These are phyloP conservation scores for Ramalina intermedia DNA, from an alignment of 495 filamentous ascomycete genomes.

Conservation along the genomic window DNA sequence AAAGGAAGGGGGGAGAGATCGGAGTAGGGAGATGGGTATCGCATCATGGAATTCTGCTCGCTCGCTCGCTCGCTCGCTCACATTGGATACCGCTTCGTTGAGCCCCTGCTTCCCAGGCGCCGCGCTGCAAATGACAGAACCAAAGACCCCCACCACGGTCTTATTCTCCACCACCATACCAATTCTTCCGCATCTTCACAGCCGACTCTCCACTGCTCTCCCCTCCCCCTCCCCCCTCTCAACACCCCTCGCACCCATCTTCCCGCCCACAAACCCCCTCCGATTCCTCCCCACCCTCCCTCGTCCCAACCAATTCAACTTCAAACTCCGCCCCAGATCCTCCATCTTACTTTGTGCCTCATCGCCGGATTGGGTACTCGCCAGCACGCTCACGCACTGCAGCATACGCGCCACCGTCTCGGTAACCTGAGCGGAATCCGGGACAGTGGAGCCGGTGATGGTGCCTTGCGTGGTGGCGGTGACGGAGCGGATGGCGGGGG, in stretches of 20 bases:
- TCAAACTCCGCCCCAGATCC: constrained; percentile 66
- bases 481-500: background rate
- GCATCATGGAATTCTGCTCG: too few relatives aligned
- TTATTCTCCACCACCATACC: too few relatives aligned
- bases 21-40: too few relatives aligned
- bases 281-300: constrained; percentile 82
- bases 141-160: too few relatives aligned
- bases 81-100: too few relatives aligned
- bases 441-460: constrained; percentile 21
- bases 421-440: constrained; percentile 71
- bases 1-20: too few relatives aligned
- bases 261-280: constrained; percentile 71
- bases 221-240: too few relatives aligned
- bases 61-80: too few relatives aligned
- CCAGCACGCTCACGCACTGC: constrained; percentile 85
- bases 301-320: constrained; percentile 89
- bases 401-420: constrained; percentile 93
- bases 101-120: too few relatives aligned
- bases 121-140: too few relatives aligned
- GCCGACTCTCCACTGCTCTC: too few relatives aligned
- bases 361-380: constrained; percentile 57
- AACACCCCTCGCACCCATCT: constrained; percentile 30
- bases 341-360: constrained; percentile 70
- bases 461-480: constrained; percentile 13
- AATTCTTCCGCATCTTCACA: too few relatives aligned